phyloP scores from a whole-genome alignment of 208 protist species.

The Herpetomonas samuelpessoai region DNA sequence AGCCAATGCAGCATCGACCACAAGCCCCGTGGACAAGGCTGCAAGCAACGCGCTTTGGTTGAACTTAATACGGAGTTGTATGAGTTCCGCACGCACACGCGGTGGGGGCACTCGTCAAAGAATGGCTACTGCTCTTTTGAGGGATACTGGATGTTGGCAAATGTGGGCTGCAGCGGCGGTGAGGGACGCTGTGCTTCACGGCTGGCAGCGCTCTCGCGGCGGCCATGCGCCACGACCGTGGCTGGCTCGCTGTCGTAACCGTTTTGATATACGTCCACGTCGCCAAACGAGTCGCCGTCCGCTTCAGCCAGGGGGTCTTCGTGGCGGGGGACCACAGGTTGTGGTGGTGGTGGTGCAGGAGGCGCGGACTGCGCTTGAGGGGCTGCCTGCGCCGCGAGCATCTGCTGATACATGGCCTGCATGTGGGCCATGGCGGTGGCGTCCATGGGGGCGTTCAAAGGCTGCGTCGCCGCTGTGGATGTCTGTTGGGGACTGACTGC shows the following conservation, averaged over 20 bases:
- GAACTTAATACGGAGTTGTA: too few relatives aligned
- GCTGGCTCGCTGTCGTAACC: neutral
- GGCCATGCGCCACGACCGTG: neutral
- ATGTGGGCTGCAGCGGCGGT: too few relatives aligned
- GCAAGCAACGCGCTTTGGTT: too few relatives aligned
- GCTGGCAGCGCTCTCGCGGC: too few relatives aligned
- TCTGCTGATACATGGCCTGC: constrained; percentile 51
- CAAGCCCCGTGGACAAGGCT: constrained; percentile 10
- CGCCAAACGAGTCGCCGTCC: neutral
- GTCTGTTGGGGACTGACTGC: neutral
- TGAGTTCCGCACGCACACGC: too few relatives aligned
- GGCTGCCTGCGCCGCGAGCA: constrained; percentile 10
- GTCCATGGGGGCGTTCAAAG: neutral
- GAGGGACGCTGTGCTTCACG: too few relatives aligned
- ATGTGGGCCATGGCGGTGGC: constrained; percentile 30
- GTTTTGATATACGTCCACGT: too few relatives aligned
- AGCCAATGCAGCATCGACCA: constrained; percentile 14
- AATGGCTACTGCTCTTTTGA: too few relatives aligned
- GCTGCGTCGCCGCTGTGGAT: constrained; percentile 1
- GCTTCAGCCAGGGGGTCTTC: neutral
- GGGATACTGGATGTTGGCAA: too few relatives aligned
- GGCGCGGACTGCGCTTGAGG: constrained; percentile 1
- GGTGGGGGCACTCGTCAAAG: too few relatives aligned
- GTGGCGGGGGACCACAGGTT: neutral
- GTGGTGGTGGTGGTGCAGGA: neutral